Evolutionary conservation across 352 stramenopile species (phyloP).

Genomic region (Globisporangium barbulae): DNA sequence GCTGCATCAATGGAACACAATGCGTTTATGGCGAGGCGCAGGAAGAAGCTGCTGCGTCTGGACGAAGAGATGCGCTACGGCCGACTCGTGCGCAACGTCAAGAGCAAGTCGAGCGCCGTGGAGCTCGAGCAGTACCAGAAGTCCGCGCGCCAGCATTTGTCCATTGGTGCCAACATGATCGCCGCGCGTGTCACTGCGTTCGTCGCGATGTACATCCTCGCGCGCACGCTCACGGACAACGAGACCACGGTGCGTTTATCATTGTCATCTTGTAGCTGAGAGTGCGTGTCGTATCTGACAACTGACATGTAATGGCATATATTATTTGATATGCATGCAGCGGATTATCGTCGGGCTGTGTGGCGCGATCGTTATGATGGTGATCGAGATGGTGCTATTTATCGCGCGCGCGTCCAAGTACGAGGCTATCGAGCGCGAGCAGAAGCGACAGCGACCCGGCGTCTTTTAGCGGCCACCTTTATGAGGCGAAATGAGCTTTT

Average conservation of each 20-base stretch:
- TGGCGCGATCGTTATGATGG: conserved; percentile 82
- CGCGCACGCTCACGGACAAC: conserved; percentile 57
- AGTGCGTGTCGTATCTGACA: not conserved
- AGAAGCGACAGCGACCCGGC: conserved; percentile 28
- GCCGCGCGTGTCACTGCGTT: conserved; percentile 78
- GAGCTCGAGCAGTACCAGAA: conserved; percentile 63
- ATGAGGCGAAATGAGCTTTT: not conserved
- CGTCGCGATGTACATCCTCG: conserved; percentile 75
- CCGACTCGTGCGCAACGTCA: conserved; percentile 70
- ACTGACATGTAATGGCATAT: not conserved
- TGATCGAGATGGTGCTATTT: conserved; percentile 87
- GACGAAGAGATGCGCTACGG: conserved; percentile 82
- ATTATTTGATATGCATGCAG: conserved; percentile 22
- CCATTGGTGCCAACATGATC: conserved; percentile 84
- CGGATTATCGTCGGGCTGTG: conserved; percentile 60
- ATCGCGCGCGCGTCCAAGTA: conserved; percentile 73
- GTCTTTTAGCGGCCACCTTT: conserved; percentile 24
- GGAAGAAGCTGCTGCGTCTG: conserved; percentile 61
- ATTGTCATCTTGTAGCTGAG: not conserved
- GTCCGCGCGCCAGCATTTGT: conserved; percentile 73
- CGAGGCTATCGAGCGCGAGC: conserved; percentile 50
- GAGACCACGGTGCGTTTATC: conserved; percentile 59
- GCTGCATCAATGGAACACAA: conserved; percentile 10
- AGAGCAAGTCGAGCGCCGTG: conserved; percentile 33
- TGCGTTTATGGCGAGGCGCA: conserved; percentile 46